Evolutionary conservation across 495 filamentous ascomycete species (phyloP), one percentile per base, ranked within the genome.

Genomic region (Neurospora sp.): DNA sequence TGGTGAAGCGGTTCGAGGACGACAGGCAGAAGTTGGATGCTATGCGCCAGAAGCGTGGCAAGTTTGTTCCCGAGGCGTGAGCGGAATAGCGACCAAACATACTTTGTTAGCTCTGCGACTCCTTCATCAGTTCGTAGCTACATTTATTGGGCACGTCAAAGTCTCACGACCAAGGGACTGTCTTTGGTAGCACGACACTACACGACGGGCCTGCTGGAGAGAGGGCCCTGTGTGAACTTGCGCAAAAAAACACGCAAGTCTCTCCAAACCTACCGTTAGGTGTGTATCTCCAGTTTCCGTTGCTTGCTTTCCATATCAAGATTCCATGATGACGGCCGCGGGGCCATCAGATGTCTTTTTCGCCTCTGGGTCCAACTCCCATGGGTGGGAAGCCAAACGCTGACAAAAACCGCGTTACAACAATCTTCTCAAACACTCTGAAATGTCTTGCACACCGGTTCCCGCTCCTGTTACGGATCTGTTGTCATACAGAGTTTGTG

Each of bases 1-100:
- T 97, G 77, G 79, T 90, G 71, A 86, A 83, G 79, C 83, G 82
- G 73, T 93, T 93, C 79, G 90, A 92, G 72, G 86, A 90, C 75
- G 91, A 93, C 81, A 83, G 85, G 81, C 75, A 81, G 82, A 90
- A 84, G 82, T 84, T 93, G 31, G 83, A 82, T 73, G 88, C 86
- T 39, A 88, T 91, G 88, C 85, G 82, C 70, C 85, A 86, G 79
- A 87, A 85, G 82, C 86, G 85, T 75, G 88, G 90, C 70, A 90
- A 82, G 76, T 90, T 91, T 74, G 83, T 81, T 40, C 85, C 86
- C 69, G 86, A 88, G 77, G 77, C 80, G 4, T 88, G 82, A 85
- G 44, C 18, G 27, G 27, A 2, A 35, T 37, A 35, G 14, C 27
- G 14, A 35, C 12, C 54, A 16, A 18, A 16, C 6, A 66, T 0